Conservation (phyloP, 1,284 basidiomycete genomes). For the Phenoliferia sp. region DNA sequence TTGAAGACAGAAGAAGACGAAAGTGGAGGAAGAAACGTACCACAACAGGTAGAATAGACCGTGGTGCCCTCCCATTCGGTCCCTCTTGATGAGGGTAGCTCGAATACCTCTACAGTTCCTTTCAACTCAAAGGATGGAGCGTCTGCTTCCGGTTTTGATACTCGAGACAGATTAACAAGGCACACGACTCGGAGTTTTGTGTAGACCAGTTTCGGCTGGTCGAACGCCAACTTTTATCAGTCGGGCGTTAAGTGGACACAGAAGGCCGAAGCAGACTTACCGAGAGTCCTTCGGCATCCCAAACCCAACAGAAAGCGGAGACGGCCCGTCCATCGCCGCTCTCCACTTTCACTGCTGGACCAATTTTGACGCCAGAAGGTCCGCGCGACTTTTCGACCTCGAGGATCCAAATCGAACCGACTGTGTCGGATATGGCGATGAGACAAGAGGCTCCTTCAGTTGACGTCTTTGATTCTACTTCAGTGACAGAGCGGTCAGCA, state of each 20-base stretch:
- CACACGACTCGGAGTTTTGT: neutral
- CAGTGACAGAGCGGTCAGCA: too few relatives aligned
- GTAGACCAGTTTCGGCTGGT: neutral
- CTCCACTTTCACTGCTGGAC: neutral
- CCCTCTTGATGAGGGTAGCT: neutral
- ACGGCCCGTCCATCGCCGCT: neutral
- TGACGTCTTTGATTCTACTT: too few relatives aligned
- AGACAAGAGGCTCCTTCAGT: neutral
- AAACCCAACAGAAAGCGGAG: neutral
- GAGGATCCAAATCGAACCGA: neutral
- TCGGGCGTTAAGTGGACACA: neutral
- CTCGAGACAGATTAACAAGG: neutral
- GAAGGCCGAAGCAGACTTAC: neutral
- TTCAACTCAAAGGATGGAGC: neutral
- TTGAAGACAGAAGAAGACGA: neutral
- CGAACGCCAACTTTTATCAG: neutral
- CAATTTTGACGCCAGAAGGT: neutral
- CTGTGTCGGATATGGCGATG: neutral
- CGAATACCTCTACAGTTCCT: too few relatives aligned
- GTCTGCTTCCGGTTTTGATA: neutral
- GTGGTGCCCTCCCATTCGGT: neutral
- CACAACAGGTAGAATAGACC: neutral
- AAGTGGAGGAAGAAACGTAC: neutral
- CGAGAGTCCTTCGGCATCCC: neutral
- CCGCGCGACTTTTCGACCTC: neutral